Conservation (phyloP, 1,284 basidiomycete genomes). For the Tylopilus orsonianus region DNA sequence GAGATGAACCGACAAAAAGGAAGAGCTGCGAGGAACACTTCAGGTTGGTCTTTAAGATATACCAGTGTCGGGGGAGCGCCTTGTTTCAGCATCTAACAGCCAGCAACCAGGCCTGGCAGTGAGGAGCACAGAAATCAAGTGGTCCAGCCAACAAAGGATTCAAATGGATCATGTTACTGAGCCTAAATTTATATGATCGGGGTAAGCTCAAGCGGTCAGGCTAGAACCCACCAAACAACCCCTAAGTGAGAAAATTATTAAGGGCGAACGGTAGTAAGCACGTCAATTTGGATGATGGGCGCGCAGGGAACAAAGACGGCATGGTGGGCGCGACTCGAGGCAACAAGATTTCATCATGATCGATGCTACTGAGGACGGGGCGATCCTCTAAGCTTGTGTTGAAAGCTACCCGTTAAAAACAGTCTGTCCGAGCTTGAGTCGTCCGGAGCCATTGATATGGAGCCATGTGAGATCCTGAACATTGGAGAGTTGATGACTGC, state of each 20-base stretch:
- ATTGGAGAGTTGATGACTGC: too few species aligned
- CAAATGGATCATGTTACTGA: not conserved
- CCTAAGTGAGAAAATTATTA: not conserved
- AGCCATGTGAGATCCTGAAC: too few species aligned
- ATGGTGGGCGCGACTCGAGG: not conserved
- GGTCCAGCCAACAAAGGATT: too few species aligned
- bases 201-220: too few species aligned
- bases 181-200: slow-evolving; percentile 7
- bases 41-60: not conserved
- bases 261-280: not conserved
- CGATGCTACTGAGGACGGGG: too few species aligned
- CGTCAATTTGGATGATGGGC: not conserved
- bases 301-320: not conserved
- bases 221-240: too few species aligned
- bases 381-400: too few species aligned
- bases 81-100: not conserved
- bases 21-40: not conserved
- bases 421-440: too few species aligned
- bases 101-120: not conserved
- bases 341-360: too few species aligned
- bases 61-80: not conserved
- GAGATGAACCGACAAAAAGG: not conserved
- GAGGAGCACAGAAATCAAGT: not conserved
- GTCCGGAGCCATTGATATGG: too few species aligned
- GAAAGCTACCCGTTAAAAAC: not conserved